Evolutionary conservation across 164 flowering plant species (phyloP).

Genomic region (Berberis vulgaris): DNA sequence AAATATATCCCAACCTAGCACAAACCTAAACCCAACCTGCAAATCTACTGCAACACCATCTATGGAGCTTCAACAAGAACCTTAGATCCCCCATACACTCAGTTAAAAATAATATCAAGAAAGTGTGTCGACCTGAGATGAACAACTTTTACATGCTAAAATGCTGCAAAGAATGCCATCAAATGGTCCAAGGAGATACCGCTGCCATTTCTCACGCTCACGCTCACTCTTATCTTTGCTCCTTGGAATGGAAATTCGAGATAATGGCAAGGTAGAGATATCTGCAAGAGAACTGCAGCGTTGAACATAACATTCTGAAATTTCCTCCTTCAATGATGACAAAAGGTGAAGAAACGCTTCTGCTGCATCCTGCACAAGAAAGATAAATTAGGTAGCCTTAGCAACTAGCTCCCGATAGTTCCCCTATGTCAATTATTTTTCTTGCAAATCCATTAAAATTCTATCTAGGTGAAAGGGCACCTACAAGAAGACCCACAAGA

Average conservation of each 20-base stretch:
- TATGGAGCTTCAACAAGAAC: neutral
- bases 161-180: conserved; percentile 79
- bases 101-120: conserved; percentile 9
- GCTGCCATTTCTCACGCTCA: conserved; percentile 66
- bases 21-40: no score
- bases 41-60: no score
- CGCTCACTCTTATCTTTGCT: conserved; percentile 29
- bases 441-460: neutral
- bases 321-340: conserved; percentile 69
- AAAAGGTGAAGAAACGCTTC: conserved; percentile 81
- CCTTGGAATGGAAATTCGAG: conserved; percentile 30
- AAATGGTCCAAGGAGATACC: conserved; percentile 68
- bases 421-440: neutral
- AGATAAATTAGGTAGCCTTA: conserved; percentile 1
- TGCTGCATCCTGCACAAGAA: conserved; percentile 65
- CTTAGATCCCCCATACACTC: neutral
- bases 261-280: conserved; percentile 19
- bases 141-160: conserved; percentile 77
- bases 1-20: no score
- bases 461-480: neutral
- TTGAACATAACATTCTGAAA: conserved; percentile 42
- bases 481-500: neutral
- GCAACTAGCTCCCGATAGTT: neutral
- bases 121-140: conserved; percentile 56
- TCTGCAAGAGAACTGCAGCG: conserved; percentile 44